These are phyloP conservation scores for Xylariomycetidae sp. DNA, from an alignment of 2,329 filamentous ascomycete species.

Conservation along the genomic window DNA sequence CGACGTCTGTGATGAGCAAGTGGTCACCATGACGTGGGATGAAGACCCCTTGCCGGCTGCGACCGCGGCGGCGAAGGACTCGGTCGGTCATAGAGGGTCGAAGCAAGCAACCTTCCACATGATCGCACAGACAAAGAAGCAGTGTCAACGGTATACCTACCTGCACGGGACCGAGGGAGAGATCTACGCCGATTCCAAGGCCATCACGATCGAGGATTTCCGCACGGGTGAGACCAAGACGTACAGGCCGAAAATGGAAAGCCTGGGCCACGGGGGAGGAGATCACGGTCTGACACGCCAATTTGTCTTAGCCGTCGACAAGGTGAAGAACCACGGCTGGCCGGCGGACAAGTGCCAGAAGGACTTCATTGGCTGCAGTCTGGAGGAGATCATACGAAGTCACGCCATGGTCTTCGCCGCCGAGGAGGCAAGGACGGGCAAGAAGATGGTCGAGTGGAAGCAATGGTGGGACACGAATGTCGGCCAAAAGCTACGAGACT, in stretches of 20 bases:
- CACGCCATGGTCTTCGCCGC: conserved; percentile 93
- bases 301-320: conserved; percentile 76
- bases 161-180: conserved; percentile 86
- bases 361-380: conserved; percentile 69
- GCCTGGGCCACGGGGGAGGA: conserved; percentile 65
- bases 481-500: no score
- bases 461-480: conserved; percentile 66
- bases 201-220: conserved; percentile 73
- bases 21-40: conserved; percentile 83
- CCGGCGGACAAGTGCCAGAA: conserved; percentile 65
- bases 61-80: conserved; percentile 9
- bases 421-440: conserved; percentile 70
- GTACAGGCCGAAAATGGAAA: conserved; percentile 54
- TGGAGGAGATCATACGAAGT: conserved; percentile 83
- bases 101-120: conserved; percentile 92
- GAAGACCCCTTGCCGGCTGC: conserved; percentile 48
- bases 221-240: conserved; percentile 46
- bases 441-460: conserved; percentile 67
- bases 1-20: conserved; percentile 87
- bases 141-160: conserved; percentile 78
- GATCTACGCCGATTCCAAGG: conserved; percentile 73
- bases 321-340: conserved; percentile 66
- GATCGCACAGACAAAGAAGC: conserved; percentile 81
- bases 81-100: conserved; percentile 46
- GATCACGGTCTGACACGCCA: conserved; percentile 74